Conservation (phyloP, 805 yeast species). For the Hanseniaspora jakobsenii region DNA sequence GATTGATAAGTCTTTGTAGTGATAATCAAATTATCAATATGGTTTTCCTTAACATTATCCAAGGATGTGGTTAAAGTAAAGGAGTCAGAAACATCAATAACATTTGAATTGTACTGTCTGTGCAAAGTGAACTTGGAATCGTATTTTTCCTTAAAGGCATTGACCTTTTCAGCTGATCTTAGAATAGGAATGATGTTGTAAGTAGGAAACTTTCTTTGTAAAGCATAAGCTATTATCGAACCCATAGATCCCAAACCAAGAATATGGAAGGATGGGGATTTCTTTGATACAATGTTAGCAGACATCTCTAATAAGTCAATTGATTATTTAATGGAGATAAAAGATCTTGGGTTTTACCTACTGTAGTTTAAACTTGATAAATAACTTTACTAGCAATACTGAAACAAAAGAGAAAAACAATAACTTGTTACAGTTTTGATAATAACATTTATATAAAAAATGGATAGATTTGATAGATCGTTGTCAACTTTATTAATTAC, state of each 20-base stretch:
- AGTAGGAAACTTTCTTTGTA: conserved; percentile 21
- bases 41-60: conserved; percentile 20
- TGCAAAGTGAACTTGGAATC: conserved; percentile 22
- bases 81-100: conserved; percentile 16
- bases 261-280: conserved; percentile 24
- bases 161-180: conserved; percentile 23
- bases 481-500: too few relatives aligned
- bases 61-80: conserved; percentile 19
- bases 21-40: conserved; percentile 50
- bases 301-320: too few relatives aligned
- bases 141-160: conserved; percentile 19
- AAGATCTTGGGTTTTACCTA: too few relatives aligned
- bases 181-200: conserved; percentile 24
- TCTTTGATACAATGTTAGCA: too few relatives aligned
- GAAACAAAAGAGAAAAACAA: too few relatives aligned
- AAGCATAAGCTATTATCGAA: conserved; percentile 24
- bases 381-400: too few relatives aligned
- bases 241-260: conserved; percentile 31
- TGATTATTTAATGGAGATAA: too few relatives aligned
- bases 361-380: too few relatives aligned
- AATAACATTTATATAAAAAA: too few relatives aligned
- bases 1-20: conserved; percentile 77
- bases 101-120: conserved; percentile 19
- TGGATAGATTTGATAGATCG: too few relatives aligned
- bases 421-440: too few relatives aligned